phyloP scores from a whole-genome alignment of 306 rosid species.

The Leucaena leucocephala region DNA sequence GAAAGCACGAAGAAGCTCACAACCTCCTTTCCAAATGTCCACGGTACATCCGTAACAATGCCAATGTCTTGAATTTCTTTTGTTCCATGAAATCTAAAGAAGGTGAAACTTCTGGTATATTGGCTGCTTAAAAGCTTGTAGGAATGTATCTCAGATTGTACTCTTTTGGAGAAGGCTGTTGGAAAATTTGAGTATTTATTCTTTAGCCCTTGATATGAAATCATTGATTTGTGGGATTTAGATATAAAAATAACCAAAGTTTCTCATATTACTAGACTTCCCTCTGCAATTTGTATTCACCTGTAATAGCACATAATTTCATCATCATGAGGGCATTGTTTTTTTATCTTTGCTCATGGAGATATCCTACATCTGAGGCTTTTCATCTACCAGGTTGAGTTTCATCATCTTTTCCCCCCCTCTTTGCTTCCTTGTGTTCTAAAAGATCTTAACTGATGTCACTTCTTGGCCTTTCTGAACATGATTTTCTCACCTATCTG shows the following conservation, averaged over 20 bases:
- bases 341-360: background rate
- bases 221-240: conserved; percentile 39
- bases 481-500: background rate
- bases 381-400: background rate
- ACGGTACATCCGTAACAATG: conserved; percentile 61
- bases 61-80: conserved; percentile 75
- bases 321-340: background rate
- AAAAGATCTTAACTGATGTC: background rate
- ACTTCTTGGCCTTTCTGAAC: background rate
- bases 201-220: conserved; percentile 36
- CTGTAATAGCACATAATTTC: conserved; percentile 9
- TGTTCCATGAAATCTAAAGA: conserved; percentile 52
- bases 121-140: conserved; percentile 53
- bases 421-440: background rate
- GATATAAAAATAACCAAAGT: conserved; percentile 33
- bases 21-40: conserved; percentile 84
- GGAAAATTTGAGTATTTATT: conserved; percentile 32
- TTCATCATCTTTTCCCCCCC: background rate
- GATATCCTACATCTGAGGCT: background rate
- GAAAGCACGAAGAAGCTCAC: conserved; percentile 70
- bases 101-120: conserved; percentile 44
- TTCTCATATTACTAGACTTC: conserved; percentile 19
- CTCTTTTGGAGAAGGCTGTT: conserved; percentile 32
- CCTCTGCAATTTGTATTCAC: conserved; percentile 22
- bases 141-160: conserved; percentile 34